Evolutionary conservation across 2,329 filamentous ascomycete genomes (phyloP), one percentile per base, ranked within the genome.

Genomic region (Lasiodiplodia sp.): DNA sequence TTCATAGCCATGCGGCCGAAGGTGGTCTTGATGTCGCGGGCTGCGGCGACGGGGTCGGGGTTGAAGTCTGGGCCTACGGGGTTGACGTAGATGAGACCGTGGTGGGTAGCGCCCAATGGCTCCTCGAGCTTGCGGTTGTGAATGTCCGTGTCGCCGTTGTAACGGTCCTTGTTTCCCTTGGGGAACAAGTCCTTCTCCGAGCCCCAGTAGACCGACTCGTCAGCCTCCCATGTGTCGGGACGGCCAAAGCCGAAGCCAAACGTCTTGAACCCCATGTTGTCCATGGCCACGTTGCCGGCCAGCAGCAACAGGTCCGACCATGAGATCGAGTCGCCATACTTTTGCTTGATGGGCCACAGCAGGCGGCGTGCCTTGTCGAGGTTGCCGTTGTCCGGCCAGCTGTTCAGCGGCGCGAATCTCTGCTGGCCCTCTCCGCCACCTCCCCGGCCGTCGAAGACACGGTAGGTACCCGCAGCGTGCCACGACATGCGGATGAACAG

Each of bases 1-100:
- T 92, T 88, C 92, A 94, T 94, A 70, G 89, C 91, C 91, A 94
- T 94, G 78, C 91, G 91, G 71, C 85, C 85, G 73, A 94, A 94
- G 21, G 92, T 92, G 69, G 84, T 86, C 71, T 91, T 90, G 76
- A 94, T 94, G 74, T 94, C 92, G 68, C 85, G 81, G 52, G 88
- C 92, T 1, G 92, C 86, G 16, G 90, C 89, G 51, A 90, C 79
- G 23, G 91, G 89, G 75, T 94, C 91, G 3, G 91, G 90, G 67
- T 87, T 86, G 70, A 88, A 91, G 73, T 93, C 89, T 34, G 92
- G 92, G 8, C 92, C 91, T 79, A 93, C 90, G 2, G 92, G 91
- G 82, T 94, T 93, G 70, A 93, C 91, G 78, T 94, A 94, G 78
- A 94, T 94, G 74, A 94, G 82, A 76, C 91, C 91, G 88, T 92